Evolutionary conservation across 305 asterid species (phyloP).

Genomic region (Stenogyne calaminthoides): DNA sequence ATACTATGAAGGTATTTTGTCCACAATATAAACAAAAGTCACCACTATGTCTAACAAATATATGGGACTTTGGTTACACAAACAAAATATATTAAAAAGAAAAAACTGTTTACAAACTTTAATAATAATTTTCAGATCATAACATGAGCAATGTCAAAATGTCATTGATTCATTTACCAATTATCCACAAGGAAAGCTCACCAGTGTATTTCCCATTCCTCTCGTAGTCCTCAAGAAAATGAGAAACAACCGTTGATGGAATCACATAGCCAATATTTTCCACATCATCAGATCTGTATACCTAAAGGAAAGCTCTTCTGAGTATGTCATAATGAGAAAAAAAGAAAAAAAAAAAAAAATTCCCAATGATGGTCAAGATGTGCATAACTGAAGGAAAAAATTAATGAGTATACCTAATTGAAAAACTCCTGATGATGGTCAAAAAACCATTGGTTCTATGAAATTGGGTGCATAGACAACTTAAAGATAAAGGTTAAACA

Average conservation of each 20-base stretch:
- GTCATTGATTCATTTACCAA: not conserved
- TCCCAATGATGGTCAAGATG: slow-evolving; percentile 36
- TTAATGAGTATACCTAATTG: slow-evolving; percentile 35
- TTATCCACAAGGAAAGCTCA: slow-evolving; percentile 38
- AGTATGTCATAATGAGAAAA: slow-evolving; percentile 33
- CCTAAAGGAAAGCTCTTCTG: slow-evolving; percentile 65
- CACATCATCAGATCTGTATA: slow-evolving; percentile 94
- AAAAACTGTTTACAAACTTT: not conserved
- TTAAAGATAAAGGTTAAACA: slow-evolving; percentile 18
- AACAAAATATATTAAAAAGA: not conserved
- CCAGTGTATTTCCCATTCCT: slow-evolving; percentile 95
- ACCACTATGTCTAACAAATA: not conserved
- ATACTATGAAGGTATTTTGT: not conserved
- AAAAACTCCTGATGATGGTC: slow-evolving; percentile 15
- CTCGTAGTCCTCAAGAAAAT: slow-evolving; percentile 95
- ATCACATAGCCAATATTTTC: slow-evolving; percentile 98
- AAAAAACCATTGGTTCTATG: slow-evolving; percentile 20
- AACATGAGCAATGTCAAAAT: not conserved
- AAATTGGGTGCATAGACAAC: slow-evolving; percentile 23
- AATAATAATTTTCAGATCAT: not conserved
- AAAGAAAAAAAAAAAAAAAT: not conserved
- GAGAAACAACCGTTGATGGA: slow-evolving; percentile 93
- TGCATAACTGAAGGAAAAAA: slow-evolving; percentile 66
- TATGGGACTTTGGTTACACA: not conserved
- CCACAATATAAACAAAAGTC: not conserved